Evolutionary conservation across 2,329 filamentous ascomycete genomes (phyloP).

Genomic region (Calonectria pteridis): DNA sequence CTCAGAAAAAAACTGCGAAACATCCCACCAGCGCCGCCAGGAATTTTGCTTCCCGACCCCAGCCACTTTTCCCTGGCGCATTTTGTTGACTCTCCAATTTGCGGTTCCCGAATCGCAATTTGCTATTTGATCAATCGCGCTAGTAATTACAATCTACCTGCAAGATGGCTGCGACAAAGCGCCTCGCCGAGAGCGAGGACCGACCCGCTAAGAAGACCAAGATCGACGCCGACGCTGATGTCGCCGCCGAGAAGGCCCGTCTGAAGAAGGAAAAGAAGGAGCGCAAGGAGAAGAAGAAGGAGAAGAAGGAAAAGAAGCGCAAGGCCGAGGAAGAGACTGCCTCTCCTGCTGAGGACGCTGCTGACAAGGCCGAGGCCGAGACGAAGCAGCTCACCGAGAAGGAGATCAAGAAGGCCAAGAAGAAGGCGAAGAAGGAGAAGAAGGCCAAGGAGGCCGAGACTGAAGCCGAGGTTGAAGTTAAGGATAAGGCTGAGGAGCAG

Average conservation of each 20-base stretch:
- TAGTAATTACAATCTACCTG: background rate
- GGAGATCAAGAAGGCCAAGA: constrained; percentile 47
- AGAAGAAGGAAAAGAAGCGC: constrained; percentile 56
- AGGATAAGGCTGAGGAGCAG: constrained; percentile 29
- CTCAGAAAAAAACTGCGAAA: constrained; percentile 11
- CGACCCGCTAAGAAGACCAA: constrained; percentile 57
- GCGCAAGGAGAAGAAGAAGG: constrained; percentile 57
- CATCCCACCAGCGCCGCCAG: constrained; percentile 40
- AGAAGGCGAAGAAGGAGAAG: constrained; percentile 45
- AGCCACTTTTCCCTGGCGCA: constrained; percentile 34
- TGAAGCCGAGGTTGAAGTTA: constrained; percentile 26
- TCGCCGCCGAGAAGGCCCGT: constrained; percentile 46
- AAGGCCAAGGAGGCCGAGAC: constrained; percentile 39
- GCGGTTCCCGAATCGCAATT: constrained; percentile 18
- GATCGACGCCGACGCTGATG: constrained; percentile 44
- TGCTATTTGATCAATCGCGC: background rate
- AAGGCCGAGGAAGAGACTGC: constrained; percentile 55
- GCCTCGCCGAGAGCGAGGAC: constrained; percentile 53
- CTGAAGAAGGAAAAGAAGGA: constrained; percentile 59
- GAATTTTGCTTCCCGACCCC: constrained; percentile 27
- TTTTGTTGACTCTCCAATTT: constrained; percentile 13
- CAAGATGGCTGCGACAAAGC: constrained; percentile 57
- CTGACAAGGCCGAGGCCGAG: constrained; percentile 36
- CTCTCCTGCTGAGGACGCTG: background rate
- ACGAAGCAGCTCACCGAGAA: constrained; percentile 46